Evolutionary conservation across 768 basidiomycete genomes (phyloP), one percentile per base, ranked within the genome.

Genomic region (Xanthoconium purpureum): DNA sequence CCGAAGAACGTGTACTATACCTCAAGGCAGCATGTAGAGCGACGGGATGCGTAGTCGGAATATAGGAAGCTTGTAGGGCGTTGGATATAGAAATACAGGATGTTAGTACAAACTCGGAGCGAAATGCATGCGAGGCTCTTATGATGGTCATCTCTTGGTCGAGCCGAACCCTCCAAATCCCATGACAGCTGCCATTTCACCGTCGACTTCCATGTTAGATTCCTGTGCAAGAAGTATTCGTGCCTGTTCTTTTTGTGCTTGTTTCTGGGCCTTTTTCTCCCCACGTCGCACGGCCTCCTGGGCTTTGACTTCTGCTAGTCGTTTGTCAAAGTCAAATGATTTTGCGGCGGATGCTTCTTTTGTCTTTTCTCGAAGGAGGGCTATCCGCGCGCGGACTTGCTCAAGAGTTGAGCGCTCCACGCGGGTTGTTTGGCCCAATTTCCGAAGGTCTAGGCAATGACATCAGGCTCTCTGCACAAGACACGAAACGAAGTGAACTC

Each of bases 351-450:
- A 84, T 9, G 87, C 86, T 40, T 89, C 86, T 58, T 86, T 88
- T 3, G 95, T 95, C 71, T 86, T 87, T 71, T 91, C 94, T 14
- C 96, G 86, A 32, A 99, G 77, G 37, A 81, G 76, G 0, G 91
- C 91, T 73, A 99, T 98, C 57, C 90, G 86, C 6, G 87, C 87
- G 44, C 93, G 90, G 50, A 99, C 97, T 75, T 99, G 93, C 61
- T 87, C 86, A 17, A 98, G 74, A 0, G 95, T 95, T 3, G 97
- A 98, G 17, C 94, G 84, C 65, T 86, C 87, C 52, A 97, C 78
- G 52, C 87, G 88, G 18, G 96, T 99, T 3, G 93, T 93, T 75
- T 98, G 97, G n/a, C 97, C 97, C n/a, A 98, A 65, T 28, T 79
- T 83, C 40, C 94, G 87, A 49, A 99, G 78, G 78, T 99, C 97